These are phyloP conservation scores for Rhododendron griersonianum DNA, from an alignment of 148 eudicot genomes.

Conservation along the genomic window DNA sequence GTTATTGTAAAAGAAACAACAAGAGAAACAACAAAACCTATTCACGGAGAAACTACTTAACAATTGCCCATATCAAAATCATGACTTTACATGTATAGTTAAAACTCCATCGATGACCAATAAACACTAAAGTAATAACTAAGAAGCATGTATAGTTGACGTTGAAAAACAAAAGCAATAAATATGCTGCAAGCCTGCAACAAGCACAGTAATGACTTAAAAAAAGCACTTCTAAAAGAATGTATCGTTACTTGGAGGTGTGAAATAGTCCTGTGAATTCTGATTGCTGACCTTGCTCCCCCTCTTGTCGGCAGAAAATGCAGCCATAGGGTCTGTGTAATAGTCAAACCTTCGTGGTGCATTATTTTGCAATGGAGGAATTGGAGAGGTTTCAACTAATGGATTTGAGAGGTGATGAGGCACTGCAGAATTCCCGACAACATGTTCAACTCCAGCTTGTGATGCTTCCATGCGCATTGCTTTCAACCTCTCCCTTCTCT, in stretches of 20 bases:
- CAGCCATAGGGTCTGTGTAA: neutral
- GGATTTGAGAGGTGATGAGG: slow-evolving; percentile 50
- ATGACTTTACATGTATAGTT: too few species aligned
- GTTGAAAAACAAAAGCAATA: neutral
- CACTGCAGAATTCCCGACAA: slow-evolving; percentile 8
- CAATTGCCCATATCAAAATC: too few species aligned
- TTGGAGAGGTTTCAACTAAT: slow-evolving; percentile 35
- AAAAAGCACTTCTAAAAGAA: neutral
- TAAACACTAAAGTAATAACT: too few species aligned
- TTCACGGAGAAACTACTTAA: too few species aligned
- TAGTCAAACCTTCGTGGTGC: neutral
- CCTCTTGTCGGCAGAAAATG: neutral
- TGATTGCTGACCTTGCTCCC: neutral
- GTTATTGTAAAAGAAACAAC: too few species aligned
- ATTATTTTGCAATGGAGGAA: slow-evolving; percentile 9
- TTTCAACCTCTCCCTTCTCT: slow-evolving; percentile 74
- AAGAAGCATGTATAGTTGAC: neutral
- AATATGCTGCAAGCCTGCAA: neutral
- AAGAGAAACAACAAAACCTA: too few species aligned
- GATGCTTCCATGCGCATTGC: slow-evolving; percentile 76
- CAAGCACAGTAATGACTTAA: neutral
- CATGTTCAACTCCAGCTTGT: slow-evolving; percentile 19
- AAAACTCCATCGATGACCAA: too few species aligned
- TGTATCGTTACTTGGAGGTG: neutral
- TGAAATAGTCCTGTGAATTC: neutral